Evolutionary conservation across 78 protist genomes (phyloP), one percentile per base, ranked within the genome.

Genomic region (Isochrysis galbana): DNA sequence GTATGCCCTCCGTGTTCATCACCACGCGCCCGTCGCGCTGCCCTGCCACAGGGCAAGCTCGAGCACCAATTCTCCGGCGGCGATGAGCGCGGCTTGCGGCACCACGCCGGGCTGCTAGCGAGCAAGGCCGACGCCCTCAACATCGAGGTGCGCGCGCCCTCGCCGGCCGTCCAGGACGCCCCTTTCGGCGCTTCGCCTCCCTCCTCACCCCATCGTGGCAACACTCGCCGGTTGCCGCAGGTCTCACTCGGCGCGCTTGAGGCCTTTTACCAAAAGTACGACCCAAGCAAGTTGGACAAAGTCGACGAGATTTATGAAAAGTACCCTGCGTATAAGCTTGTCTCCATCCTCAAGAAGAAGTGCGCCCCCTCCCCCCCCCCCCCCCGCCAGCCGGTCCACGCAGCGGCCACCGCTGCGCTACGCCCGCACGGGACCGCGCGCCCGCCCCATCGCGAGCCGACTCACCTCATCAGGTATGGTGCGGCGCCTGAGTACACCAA

Each of bases 41-140:
- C n/a, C n/a, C n/a, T n/a, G n/a, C n/a, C n/a, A n/a, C n/a, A n/a
- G n/a, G n/a, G 92, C 38, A 89, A 89, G 92, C 32, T 36, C 48
- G 72, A 74, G 55, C 41, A 89, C 55, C 51, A 89, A 61, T 89
- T 89, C 44, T 89, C 92, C 38, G 92, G 92, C 36, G 61, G 61
- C 7, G 61, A 51, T 14, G 61, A 51, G 61, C 61, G 61, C 7
- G 61, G 61, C 29, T 14, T 51, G 61, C 7, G 14, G 61, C 61
- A 51, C 29, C n/a, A n/a, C n/a, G n/a, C n/a, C n/a, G n/a, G n/a
- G n/a, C n/a, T n/a, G n/a, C n/a, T n/a, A n/a, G n/a, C n/a, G n/a
- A n/a, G n/a, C n/a, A n/a, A n/a, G n/a, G n/a, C 23, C 42, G 17
- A 23, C 46, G n/a, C n/a, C n/a, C n/a, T n/a, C n/a, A n/a, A n/a